phyloP scores from a whole-genome alignment of 257 asterid species.

The Plectranthus barbatus region DNA sequence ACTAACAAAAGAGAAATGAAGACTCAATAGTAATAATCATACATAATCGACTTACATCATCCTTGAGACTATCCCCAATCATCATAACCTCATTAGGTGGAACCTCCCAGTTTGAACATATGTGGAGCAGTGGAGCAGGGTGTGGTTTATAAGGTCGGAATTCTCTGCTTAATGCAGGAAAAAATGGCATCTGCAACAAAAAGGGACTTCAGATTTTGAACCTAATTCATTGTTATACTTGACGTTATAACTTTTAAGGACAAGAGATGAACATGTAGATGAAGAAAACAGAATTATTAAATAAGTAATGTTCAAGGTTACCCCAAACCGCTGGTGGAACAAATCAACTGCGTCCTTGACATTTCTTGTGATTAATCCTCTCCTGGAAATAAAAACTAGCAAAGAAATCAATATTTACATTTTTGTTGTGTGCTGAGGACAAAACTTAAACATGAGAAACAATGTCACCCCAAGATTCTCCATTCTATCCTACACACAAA shows the following conservation, averaged over 20 bases:
- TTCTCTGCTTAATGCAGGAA: constrained; percentile 91
- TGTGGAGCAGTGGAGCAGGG: constrained; percentile 86
- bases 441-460: background rate
- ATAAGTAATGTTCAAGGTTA: constrained; percentile 30
- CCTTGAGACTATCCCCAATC: constrained; percentile 96
- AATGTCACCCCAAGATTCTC: background rate
- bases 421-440: background rate
- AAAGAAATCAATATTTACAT: background rate
- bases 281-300: background rate
- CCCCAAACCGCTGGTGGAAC: constrained; percentile 89
- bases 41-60: constrained; percentile 51
- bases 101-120: constrained; percentile 68
- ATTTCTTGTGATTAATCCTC: constrained; percentile 91
- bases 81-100: constrained; percentile 80
- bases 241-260: background rate
- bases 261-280: background rate
- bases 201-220: background rate
- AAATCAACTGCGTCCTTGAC: constrained; percentile 76
- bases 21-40: background rate
- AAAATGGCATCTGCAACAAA: constrained; percentile 54
- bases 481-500: background rate
- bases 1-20: background rate
- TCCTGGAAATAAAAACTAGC: constrained; percentile 43
- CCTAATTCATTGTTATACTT: too few relatives aligned
- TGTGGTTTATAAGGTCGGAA: constrained; percentile 88